These are phyloP conservation scores for Cutaneotrichosporon dermatis DNA, from an alignment of 1,284 basidiomycete species.

Conservation along the genomic window DNA sequence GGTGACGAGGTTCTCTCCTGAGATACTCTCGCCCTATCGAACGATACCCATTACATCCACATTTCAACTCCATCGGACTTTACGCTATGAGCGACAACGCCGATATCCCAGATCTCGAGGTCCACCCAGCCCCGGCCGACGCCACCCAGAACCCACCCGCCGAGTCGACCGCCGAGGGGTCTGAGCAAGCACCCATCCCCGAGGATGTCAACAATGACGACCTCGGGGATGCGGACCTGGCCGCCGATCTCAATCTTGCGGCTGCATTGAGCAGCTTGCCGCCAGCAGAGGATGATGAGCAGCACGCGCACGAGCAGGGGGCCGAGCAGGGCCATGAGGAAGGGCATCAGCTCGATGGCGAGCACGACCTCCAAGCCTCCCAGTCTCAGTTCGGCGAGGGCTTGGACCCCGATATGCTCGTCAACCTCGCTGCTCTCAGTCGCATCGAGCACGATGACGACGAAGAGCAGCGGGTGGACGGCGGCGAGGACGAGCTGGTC, in stretches of 20 bases:
- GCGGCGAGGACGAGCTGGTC: constrained; percentile 2
- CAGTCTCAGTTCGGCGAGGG: not conserved
- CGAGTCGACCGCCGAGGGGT: not conserved
- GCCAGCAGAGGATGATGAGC: constrained; percentile 8
- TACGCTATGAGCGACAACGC: constrained; percentile 35
- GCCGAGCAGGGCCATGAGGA: no score
- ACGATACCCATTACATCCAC: constrained; percentile 14
- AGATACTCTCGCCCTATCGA: not conserved
- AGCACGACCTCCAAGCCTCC: no score
- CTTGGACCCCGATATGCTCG: constrained; percentile 42
- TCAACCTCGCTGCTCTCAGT: constrained; percentile 42
- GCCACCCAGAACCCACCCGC: not conserved
- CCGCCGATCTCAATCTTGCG: constrained; percentile 7
- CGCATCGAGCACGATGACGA: constrained; percentile 17
- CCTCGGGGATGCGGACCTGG: not conserved
- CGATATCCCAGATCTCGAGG: constrained; percentile 22
- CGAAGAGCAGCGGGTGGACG: no score
- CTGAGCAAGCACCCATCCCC: not conserved
- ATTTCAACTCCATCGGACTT: constrained; percentile 22
- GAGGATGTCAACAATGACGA: no score
- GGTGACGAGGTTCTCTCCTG: not conserved
- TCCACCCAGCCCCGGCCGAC: constrained; percentile 21
- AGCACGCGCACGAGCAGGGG: not conserved
- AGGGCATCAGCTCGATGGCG: no score
- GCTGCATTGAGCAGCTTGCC: constrained; percentile 15